Base-by-base conservation (phyloP, 2,329 filamentous ascomycete species). In the Phoma sp. region DNA sequence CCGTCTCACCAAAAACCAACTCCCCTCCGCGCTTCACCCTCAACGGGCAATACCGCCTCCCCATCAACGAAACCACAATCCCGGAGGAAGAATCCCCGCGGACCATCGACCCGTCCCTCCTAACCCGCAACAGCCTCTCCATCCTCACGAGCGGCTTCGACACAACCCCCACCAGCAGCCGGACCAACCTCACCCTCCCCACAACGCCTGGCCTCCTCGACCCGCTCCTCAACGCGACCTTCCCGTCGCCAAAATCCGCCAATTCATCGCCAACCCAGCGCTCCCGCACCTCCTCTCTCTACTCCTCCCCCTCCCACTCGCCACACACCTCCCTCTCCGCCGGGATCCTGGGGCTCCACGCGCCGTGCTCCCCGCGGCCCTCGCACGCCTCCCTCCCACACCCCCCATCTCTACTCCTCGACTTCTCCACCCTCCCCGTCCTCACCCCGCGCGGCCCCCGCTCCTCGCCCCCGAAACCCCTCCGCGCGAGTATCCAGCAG, bases 401-500 rank as follows among this genome's bases (percentile, higher is more conserved):
- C 9, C 27, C 27, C 27, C 27, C 66, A 3, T 36, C 52, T 6
- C 56, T 66, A 0, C 50, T 57, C 14, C 58, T 68, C 14, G 61
- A 70, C 54, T 66, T 71, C 40, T 41, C 52, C 3, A 47, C 55
- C 37, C 58, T 70, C 38, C 70, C 69, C 0, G 60, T 49, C 1
- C 62, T 73, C 1, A 24, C 39, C 0, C 57, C 59, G 0, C 45
- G 46, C 13, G 69, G 68, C 1, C 76, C 77, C 0, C 72, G 76
- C 40, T 52, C 58, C 2, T 67, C 65, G 7, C 74, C 77, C 2
- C 68, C 72, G 1, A 70, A 70, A 47, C 70, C 71, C 10, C 61
- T 79, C 4, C 70, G 75, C 11, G 68, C 70, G 29, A 75, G 74
- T 7, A 75, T 78, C 37, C 68, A 68, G 54, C 72, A 71, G 14